Conservation (phyloP, 2,329 filamentous ascomycete species). For the Colletotrichum musicola region DNA sequence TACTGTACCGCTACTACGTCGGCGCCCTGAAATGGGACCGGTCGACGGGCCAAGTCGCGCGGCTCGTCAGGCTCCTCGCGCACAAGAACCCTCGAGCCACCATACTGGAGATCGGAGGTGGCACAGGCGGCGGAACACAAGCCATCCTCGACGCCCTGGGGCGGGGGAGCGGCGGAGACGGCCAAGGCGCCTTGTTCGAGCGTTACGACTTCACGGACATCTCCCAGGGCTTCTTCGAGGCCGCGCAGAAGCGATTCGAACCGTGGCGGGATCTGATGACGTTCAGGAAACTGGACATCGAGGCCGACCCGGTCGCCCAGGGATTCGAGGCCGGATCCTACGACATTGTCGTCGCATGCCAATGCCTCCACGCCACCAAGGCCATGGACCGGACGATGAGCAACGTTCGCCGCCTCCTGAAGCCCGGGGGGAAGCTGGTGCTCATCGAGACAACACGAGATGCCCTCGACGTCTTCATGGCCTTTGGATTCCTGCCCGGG, state of each 20-base stretch:
- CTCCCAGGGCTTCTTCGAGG: conserved; percentile 54
- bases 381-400: conserved; percentile 40
- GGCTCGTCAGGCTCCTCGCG: conserved; percentile 28
- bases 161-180: no score
- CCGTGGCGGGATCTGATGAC: conserved; percentile 39
- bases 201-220: conserved; percentile 61
- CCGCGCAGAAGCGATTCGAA: conserved; percentile 47
- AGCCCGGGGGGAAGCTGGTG: conserved; percentile 45
- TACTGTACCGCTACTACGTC: conserved; percentile 23
- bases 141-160: conserved; percentile 40
- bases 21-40: conserved; percentile 21
- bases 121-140: conserved; percentile 48
- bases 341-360: conserved; percentile 51
- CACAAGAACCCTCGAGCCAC: conserved; percentile 48
- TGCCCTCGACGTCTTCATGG: conserved; percentile 37
- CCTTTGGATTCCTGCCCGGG: conserved; percentile 50
- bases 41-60: conserved; percentile 2
- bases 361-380: conserved; percentile 45
- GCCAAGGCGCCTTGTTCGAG: conserved; percentile 3
- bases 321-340: conserved; percentile 48
- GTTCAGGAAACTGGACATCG: conserved; percentile 46
- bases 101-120: conserved; percentile 52
- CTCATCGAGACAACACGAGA: conserved; percentile 43
- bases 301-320: conserved; percentile 46
- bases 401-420: conserved; percentile 41